Evolutionary conservation across 2,329 filamentous ascomycete genomes (phyloP), one percentile per base, ranked within the genome.

Genomic region (Blastomyces silverae): DNA sequence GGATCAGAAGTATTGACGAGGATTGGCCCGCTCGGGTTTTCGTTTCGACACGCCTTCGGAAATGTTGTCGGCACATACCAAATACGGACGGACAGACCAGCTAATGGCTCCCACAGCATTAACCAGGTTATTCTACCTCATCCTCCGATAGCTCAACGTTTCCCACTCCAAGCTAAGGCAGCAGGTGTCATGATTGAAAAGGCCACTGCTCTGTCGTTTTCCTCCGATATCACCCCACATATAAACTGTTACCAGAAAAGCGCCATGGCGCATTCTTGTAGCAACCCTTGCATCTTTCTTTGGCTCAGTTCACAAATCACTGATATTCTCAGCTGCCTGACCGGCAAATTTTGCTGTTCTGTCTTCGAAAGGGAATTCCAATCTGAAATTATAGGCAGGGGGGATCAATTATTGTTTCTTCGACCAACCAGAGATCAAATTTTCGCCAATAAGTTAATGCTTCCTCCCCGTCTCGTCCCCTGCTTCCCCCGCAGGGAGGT

Each of bases 401-500:
- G 8, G 37, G n/a, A 8, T 44, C 37, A n/a, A 42, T 10, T 25
- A 28, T 39, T 37, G 2, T 42, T 15, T n/a, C 2, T 58, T 42
- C 42, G 56, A 13, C 37, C 56, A 59, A 59, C 56, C 37, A 59
- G 20, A 15, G 56, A 59, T 44, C 56, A 59, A 42, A 10, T n/a
- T 44, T 17, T 17, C 7, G 56, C 37, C 50, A 17, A 25, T 22
- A 59, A 39, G 13, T 59, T 59, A 4, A 44, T n/a, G 11, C n/a
- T 25, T 59, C 37, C 34, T 42, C 56, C 37, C 56, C 37, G 56
- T 59, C 8, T 59, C 56, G 42, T 59, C 22, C 37, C 37, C 56
- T 8, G 13, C 25, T 44, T 37, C 22, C 37, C 37, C 11, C n/a
- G 37, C 56, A 59, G 37, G 56, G 13, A 17, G 37, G 56, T 42